phyloP scores from a whole-genome alignment of 2,329 filamentous ascomycete species.

The Fusarium napiforme region DNA sequence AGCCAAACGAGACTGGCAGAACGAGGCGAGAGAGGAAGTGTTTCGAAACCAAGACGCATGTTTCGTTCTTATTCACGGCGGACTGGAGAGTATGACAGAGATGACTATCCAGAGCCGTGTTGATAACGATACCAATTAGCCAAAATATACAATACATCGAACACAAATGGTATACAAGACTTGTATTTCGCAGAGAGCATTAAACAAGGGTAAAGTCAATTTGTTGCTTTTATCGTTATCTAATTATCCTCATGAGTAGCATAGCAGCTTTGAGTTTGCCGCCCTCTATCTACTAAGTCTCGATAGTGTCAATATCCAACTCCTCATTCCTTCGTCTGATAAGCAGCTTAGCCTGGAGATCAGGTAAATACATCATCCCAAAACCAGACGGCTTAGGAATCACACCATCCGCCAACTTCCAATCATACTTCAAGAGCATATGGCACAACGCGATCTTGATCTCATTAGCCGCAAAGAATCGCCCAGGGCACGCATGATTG shows the following conservation, averaged over 20 bases:
- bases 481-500: conserved; percentile 62
- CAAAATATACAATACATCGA: not conserved
- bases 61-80: conserved; percentile 17
- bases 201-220: too few relatives aligned
- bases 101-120: conserved; percentile 20
- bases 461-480: conserved; percentile 65
- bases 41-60: conserved; percentile 27
- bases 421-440: conserved; percentile 61
- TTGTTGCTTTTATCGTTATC: not conserved
- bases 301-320: not conserved
- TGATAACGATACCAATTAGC: not conserved
- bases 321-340: not conserved
- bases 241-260: accelerated
- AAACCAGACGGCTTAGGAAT: not conserved
- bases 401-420: conserved; percentile 4
- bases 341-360: not conserved
- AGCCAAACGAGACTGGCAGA: conserved; percentile 4
- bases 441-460: conserved; percentile 63
- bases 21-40: not conserved
- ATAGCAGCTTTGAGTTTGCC: too few relatives aligned
- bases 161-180: accelerated
- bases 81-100: conserved; percentile 22
- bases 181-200: accelerated
- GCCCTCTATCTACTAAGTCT: not conserved
- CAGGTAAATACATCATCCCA: not conserved